Evolutionary conservation across 1,284 basidiomycete genomes (phyloP).

Genomic region (Ustilago trichophora): DNA sequence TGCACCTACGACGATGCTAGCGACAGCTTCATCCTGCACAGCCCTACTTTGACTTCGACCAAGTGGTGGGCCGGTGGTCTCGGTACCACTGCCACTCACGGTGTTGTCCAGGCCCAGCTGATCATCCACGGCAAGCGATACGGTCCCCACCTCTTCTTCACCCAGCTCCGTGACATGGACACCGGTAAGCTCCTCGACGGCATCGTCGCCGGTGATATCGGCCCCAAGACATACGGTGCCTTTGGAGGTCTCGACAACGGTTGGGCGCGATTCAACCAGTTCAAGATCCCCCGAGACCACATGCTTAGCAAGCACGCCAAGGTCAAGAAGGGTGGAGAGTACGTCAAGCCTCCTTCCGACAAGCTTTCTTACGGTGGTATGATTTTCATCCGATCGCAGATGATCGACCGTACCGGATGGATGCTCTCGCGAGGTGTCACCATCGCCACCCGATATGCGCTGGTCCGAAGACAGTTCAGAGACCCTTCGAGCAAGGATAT

Average conservation of each 20-base stretch:
- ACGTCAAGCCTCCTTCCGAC: constrained; percentile 76
- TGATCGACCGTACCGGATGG: constrained; percentile 75
- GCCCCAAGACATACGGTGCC: constrained; percentile 72
- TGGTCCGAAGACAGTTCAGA: constrained; percentile 75
- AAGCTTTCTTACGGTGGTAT: constrained; percentile 79
- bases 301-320: constrained; percentile 81
- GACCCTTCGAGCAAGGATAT: constrained; percentile 62
- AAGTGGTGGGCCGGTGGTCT: constrained; percentile 83
- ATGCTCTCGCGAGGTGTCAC: constrained; percentile 75
- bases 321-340: constrained; percentile 76
- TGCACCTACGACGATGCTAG: constrained; percentile 78
- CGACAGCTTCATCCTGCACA: constrained; percentile 78
- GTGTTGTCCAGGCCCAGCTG: constrained; percentile 79
- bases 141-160: constrained; percentile 81
- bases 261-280: constrained; percentile 74
- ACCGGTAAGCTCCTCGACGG: constrained; percentile 74
- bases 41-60: constrained; percentile 77
- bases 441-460: constrained; percentile 78
- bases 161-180: constrained; percentile 70
- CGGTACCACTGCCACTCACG: constrained; percentile 79
- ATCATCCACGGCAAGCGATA: constrained; percentile 75
- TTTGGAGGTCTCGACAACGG: constrained; percentile 76
- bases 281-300: constrained; percentile 77
- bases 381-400: constrained; percentile 68
- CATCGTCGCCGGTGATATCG: constrained; percentile 78